Evolutionary conservation across 306 rosid species (phyloP).

Genomic region (Trichosanthes truncata): DNA sequence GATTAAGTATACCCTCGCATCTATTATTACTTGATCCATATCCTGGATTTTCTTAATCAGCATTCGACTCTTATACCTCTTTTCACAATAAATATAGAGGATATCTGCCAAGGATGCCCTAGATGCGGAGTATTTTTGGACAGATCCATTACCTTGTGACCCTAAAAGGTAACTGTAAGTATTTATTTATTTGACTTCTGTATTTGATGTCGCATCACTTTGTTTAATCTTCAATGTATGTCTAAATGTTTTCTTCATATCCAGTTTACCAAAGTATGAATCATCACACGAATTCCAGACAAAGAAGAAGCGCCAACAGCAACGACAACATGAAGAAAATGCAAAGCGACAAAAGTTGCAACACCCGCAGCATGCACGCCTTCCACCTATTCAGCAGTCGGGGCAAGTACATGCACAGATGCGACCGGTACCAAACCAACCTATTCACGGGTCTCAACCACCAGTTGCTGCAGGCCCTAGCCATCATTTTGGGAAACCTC

Average conservation of each 20-base stretch:
- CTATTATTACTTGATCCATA: not conserved
- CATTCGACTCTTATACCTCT: not conserved
- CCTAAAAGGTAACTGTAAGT: slow-evolving; percentile 40
- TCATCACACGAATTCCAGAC: slow-evolving; percentile 47
- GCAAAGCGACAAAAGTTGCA: slow-evolving; percentile 45
- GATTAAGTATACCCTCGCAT: not conserved
- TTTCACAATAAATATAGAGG: slow-evolving; percentile 19
- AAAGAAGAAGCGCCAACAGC: slow-evolving; percentile 42
- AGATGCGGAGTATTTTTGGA: slow-evolving; percentile 47
- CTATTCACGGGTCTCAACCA: slow-evolving; percentile 29
- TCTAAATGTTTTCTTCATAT: not conserved
- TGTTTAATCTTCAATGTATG: not conserved
- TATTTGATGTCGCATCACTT: not conserved
- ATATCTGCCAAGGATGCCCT: slow-evolving; percentile 44
- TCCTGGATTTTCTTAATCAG: not conserved
- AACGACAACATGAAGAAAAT: slow-evolving; percentile 38
- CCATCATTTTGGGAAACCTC: slow-evolving; percentile 39
- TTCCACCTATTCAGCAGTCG: slow-evolving; percentile 43
- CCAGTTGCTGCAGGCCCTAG: slow-evolving; percentile 32
- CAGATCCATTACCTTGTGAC: slow-evolving; percentile 44
- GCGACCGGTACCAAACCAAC: slow-evolving; percentile 39
- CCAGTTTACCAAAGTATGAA: slow-evolving; percentile 39
- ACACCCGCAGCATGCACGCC: slow-evolving; percentile 38
- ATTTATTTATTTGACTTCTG: not conserved
- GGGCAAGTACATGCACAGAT: slow-evolving; percentile 42